Evolutionary conservation across 768 basidiomycete species (phyloP), one percentile per base, ranked within the genome.

Genomic region (Boletus fagicola): DNA sequence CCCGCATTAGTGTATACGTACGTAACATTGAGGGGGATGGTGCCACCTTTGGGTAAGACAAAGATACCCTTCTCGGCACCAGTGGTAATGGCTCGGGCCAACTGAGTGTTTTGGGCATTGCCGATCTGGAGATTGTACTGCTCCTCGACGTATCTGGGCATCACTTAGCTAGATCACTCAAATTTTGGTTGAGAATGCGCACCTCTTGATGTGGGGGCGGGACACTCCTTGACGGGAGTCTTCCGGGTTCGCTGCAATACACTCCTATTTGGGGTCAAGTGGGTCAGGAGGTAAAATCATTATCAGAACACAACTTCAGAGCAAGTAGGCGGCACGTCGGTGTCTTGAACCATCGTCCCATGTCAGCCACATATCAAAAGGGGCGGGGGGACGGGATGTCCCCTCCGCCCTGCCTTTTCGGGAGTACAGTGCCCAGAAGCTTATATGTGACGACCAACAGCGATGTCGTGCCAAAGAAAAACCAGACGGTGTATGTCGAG

Each of bases 161-260:
- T 53, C 51, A 60, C 57, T 67, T 40, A 69, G 60, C 62, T 56
- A 49, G 54, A 59, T 57, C 55, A 49, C 30, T 36, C 51, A 49
- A 22, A 26, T 48, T 59, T 54, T 53, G 60, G 35, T 28, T 43
- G 40, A 44, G 53, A 48, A 65, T 57, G 78, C 82, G 64, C 61
- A 95, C 90, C 92, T 96, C 85, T 97, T 97, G 78, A 97, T 94
- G 67, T 87, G 83, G 53, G 87, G 90, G 48, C 95, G 87, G 63
- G 92, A 95, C 60, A 95, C 94, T 65, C 93, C 94, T 56, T 71
- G 72, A 56, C 92, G 88, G 56, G 88, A 83, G 61, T 92, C 91
- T 33, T 92, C 91, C 8, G 81, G 81, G 73, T 85, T 75, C 53
- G 76, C 79, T 59, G 80, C 74, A 72, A 96, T 91, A 66, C 90